Conservation (phyloP, 106 monocot species). For the Hemerocallis citrina region DNA sequence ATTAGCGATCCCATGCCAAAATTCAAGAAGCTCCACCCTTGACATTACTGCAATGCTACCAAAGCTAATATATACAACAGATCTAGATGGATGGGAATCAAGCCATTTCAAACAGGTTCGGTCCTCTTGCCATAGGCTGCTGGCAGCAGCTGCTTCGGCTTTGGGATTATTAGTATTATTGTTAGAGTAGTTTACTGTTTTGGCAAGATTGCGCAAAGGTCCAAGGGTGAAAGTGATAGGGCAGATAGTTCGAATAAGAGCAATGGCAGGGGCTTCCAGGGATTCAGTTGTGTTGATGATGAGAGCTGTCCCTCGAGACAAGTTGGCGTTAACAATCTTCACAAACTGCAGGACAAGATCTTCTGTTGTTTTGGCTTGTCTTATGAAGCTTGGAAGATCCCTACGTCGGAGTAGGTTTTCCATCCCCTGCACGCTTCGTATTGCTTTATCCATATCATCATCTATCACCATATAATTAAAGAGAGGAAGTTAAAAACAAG, state of each 20-base stretch:
- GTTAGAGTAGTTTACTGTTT: neutral
- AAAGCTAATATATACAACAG: conserved; percentile 7
- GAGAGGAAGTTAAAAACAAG: no score
- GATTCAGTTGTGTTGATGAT: conserved; percentile 6
- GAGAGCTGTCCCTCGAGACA: neutral
- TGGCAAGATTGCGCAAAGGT: neutral
- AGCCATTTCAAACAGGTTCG: neutral
- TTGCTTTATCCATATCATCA: conserved; percentile 18
- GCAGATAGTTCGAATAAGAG: neutral
- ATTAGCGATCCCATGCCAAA: conserved; percentile 6
- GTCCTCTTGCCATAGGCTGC: conserved; percentile 4
- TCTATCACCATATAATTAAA: no score
- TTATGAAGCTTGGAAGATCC: conserved; percentile 26
- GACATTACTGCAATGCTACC: neutral
- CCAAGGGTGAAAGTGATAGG: neutral
- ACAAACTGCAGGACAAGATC: conserved; percentile 8
- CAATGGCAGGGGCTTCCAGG: neutral
- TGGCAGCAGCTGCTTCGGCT: no score
- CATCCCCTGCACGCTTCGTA: conserved; percentile 29
- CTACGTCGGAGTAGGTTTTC: conserved; percentile 29
- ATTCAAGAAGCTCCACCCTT: neutral
- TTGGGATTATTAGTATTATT: no score
- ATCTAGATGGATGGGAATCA: neutral
- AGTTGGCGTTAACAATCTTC: neutral
- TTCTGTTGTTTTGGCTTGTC: conserved; percentile 2